These are phyloP conservation scores for Salinomyces thailandicus DNA, from an alignment of 2,329 filamentous ascomycete species.

Conservation along the genomic window DNA sequence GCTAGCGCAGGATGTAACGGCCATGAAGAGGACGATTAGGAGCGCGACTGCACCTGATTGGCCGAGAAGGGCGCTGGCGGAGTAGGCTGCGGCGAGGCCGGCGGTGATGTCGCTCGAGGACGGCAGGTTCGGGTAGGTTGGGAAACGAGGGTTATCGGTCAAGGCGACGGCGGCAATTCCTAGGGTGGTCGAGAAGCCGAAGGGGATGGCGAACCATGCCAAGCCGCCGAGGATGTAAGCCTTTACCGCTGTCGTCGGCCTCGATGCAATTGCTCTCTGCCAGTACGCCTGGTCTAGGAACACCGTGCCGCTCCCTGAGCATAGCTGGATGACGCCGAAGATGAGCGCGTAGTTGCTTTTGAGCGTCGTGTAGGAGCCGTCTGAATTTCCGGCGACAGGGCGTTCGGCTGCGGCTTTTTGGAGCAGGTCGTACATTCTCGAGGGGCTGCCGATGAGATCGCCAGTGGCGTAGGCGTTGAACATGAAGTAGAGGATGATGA, in stretches of 20 bases:
- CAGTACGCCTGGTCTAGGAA: slow-evolving; percentile 38
- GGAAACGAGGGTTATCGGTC: slow-evolving; percentile 32
- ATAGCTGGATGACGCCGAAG: slow-evolving; percentile 8
- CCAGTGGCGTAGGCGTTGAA: slow-evolving; percentile 31
- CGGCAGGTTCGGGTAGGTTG: slow-evolving; percentile 28
- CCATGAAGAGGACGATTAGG: slow-evolving; percentile 18
- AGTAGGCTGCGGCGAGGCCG: slow-evolving; percentile 16
- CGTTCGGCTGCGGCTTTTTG: slow-evolving; percentile 24
- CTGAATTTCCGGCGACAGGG: slow-evolving; percentile 29
- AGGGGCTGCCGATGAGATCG: slow-evolving; percentile 29
- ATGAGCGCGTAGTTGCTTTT: slow-evolving; percentile 15
- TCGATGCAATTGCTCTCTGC: slow-evolving; percentile 34
- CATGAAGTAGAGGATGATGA: slow-evolving; percentile 35
- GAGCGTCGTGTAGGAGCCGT: slow-evolving; percentile 32
- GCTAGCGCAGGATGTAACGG: slow-evolving; percentile 21
- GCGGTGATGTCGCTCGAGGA: slow-evolving; percentile 13
- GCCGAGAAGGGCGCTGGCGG: slow-evolving; percentile 16
- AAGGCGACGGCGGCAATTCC: slow-evolving; percentile 34
- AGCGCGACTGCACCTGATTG: slow-evolving; percentile 15
- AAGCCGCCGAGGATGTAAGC: slow-evolving; percentile 33
- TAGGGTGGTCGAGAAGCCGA: slow-evolving; percentile 36
- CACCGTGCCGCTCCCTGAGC: slow-evolving; percentile 16
- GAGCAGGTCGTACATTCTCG: slow-evolving; percentile 29
- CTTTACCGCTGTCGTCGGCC: slow-evolving; percentile 28
- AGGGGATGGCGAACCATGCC: slow-evolving; percentile 41